These are phyloP conservation scores for Backusella australiensis DNA, from an alignment of 192 early-diverging fungal genomes.

Conservation along the genomic window DNA sequence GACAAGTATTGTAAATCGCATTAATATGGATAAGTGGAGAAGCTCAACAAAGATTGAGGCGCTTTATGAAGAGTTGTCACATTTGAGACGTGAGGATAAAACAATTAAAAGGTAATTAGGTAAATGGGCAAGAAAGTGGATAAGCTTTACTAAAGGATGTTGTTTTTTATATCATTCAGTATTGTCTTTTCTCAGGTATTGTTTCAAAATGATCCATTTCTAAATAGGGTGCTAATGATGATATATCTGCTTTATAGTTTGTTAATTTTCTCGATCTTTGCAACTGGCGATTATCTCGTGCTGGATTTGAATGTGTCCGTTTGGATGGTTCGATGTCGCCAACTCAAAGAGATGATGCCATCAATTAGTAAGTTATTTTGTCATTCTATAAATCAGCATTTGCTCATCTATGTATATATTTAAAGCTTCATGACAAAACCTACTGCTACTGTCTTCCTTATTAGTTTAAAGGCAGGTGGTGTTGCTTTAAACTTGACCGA, in stretches of 20 bases:
- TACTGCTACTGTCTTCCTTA: constrained; percentile 83
- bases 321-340: constrained; percentile 91
- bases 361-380: constrained; percentile 39
- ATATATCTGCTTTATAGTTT: constrained; percentile 50
- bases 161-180: background rate
- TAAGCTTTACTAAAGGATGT: background rate
- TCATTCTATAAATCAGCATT: background rate
- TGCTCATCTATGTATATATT: background rate
- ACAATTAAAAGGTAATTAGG: constrained; percentile 65
- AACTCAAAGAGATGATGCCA: constrained; percentile 66
- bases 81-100: constrained; percentile 63
- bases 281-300: constrained; percentile 85
- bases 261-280: constrained; percentile 87
- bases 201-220: background rate
- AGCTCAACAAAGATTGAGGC: constrained; percentile 95
- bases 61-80: constrained; percentile 83
- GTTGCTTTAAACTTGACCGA: constrained; percentile 92
- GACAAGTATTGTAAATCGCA: constrained; percentile 86
- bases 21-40: constrained; percentile 84
- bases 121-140: background rate
- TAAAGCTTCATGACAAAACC: constrained; percentile 73
- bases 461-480: constrained; percentile 89
- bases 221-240: too few relatives aligned
- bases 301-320: constrained; percentile 81
- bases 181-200: constrained; percentile 42